These are phyloP conservation scores for Xylaria sp. DNA, from an alignment of 2,329 filamentous ascomycete species.

Conservation along the genomic window DNA sequence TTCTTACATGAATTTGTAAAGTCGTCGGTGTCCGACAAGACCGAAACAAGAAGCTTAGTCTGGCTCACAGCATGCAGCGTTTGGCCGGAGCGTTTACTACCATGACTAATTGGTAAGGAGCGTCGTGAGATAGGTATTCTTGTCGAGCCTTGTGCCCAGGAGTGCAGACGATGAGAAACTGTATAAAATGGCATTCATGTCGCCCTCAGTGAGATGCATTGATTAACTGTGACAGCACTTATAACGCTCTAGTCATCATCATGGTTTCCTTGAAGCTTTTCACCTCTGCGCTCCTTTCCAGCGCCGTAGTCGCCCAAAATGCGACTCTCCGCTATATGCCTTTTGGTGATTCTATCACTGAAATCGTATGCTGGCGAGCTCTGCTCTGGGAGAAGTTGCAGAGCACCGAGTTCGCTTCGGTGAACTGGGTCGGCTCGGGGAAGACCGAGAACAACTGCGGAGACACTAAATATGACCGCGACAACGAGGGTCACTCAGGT, in stretches of 20 bases:
- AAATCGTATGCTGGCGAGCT: slow-evolving; percentile 57
- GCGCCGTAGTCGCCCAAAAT: slow-evolving; percentile 43
- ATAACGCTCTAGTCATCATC: neutral
- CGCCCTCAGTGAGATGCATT: neutral
- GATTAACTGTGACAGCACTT: neutral
- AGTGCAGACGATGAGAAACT: neutral
- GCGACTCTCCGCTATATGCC: slow-evolving; percentile 53
- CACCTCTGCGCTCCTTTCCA: slow-evolving; percentile 33
- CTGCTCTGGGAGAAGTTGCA: slow-evolving; percentile 56
- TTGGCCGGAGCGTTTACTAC: neutral
- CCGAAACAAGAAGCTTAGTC: slow-evolving; percentile 1
- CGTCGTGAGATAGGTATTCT: neutral
- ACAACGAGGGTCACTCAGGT: slow-evolving; percentile 58
- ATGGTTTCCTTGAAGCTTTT: slow-evolving; percentile 46
- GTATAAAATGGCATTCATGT: slow-evolving; percentile 19
- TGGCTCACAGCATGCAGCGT: neutral
- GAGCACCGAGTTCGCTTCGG: slow-evolving; percentile 51
- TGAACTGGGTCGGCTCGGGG: slow-evolving; percentile 54
- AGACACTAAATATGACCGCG: slow-evolving; percentile 54
- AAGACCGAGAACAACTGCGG: slow-evolving; percentile 51
- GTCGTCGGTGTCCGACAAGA: slow-evolving; percentile 29
- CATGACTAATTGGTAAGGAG: neutral
- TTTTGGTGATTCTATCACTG: slow-evolving; percentile 58
- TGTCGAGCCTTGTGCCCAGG: neutral
- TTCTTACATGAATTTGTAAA: neutral